Conservation (phyloP, 352 stramenopile genomes). For the Blastocystis sp. region DNA sequence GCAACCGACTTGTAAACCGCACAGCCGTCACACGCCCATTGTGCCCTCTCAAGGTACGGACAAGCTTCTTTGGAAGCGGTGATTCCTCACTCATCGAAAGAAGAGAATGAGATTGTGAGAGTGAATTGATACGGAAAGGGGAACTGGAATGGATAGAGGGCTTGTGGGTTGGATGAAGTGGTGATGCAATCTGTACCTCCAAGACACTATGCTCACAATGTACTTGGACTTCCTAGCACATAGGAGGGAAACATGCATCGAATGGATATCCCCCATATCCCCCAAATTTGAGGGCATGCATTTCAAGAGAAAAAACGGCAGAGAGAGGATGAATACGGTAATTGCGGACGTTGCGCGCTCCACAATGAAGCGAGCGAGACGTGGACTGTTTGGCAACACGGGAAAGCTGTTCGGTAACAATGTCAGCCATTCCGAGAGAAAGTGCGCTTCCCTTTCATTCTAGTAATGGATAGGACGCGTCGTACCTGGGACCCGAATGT, state of each 20-base stretch:
- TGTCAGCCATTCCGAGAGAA: slow-evolving; percentile 72
- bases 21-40: slow-evolving; percentile 44
- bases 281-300: no score
- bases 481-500: slow-evolving; percentile 72
- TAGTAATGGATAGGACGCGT: slow-evolving; percentile 61
- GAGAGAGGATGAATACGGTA: slow-evolving; percentile 23
- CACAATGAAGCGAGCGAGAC: slow-evolving; percentile 50
- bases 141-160: no score
- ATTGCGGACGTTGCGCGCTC: slow-evolving; percentile 16
- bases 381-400: slow-evolving; percentile 71
- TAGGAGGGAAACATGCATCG: no score
- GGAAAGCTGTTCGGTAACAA: slow-evolving; percentile 73
- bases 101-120: no score
- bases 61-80: slow-evolving; percentile 8
- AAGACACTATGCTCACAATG: no score
- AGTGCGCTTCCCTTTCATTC: slow-evolving; percentile 45
- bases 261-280: no score
- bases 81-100: neutral
- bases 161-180: no score
- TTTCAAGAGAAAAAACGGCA: no score
- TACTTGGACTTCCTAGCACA: no score
- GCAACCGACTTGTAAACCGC: slow-evolving; percentile 40
- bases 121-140: no score
- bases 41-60: slow-evolving; percentile 42
- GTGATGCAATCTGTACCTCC: no score